A percentile compares a stretch with the other conserved stretches of the same genome.
Evolutionary conservation across 208 protist genomes (phyloP).

Genomic region (Paratrypanosoma confusum): DNA sequence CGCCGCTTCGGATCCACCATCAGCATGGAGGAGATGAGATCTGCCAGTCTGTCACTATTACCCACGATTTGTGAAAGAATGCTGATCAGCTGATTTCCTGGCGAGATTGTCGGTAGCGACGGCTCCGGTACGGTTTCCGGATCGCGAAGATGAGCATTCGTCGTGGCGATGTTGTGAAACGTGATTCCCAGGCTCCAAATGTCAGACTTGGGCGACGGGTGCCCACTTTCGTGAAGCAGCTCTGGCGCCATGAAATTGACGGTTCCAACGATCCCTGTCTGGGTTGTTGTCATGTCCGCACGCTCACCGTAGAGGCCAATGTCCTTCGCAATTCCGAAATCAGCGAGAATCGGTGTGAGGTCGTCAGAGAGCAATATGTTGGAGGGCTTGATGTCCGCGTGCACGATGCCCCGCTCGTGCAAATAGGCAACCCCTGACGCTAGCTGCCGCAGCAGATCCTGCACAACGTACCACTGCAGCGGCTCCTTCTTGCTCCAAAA

Average conservation of each 20-base stretch:
- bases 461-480: constrained; percentile 28
- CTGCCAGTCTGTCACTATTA: constrained; percentile 49
- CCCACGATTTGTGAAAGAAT: constrained; percentile 28
- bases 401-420: constrained; percentile 2
- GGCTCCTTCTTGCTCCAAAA: constrained; percentile 23
- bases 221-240: constrained; percentile 17
- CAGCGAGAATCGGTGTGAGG: background rate
- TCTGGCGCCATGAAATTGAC: constrained; percentile 56
- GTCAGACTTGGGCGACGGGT: constrained; percentile 21
- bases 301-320: constrained; percentile 14
- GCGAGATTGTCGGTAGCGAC: constrained; percentile 20
- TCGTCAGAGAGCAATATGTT: constrained; percentile 1
- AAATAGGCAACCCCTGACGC: background rate
- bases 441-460: constrained; percentile 30
- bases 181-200: constrained; percentile 56
- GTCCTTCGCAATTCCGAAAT: constrained; percentile 2
- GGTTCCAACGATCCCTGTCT: constrained; percentile 20
- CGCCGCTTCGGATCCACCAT: constrained; percentile 19
- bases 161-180: constrained; percentile 29
- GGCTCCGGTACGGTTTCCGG: constrained; percentile 13
- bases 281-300: constrained; percentile 29
- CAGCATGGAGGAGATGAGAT: constrained; percentile 24
- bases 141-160: constrained; percentile 47
- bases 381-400: constrained; percentile 1
- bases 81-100: constrained; percentile 16